Evolutionary conservation across 23 red algal genomes (phyloP).

Genomic region (Gracilariopsis chorda): DNA sequence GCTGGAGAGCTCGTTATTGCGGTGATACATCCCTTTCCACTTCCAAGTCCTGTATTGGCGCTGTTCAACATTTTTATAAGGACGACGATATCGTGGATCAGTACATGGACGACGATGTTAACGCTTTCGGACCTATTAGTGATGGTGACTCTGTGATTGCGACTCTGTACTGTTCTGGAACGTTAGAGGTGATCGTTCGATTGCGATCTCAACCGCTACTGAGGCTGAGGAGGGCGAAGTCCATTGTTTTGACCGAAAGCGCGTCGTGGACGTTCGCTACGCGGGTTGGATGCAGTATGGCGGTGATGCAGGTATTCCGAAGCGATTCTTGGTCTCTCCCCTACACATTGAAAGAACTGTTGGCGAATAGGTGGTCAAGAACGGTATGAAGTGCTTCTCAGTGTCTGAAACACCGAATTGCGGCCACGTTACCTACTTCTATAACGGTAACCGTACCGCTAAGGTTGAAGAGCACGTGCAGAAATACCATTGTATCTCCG

Average conservation of each 20-base stretch:
- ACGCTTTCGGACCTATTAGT: slow-evolving; percentile 43
- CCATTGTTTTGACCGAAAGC: slow-evolving; percentile 58
- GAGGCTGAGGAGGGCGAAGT: slow-evolving; percentile 52
- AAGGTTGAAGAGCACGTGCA: slow-evolving; percentile 69
- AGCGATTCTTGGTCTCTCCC: slow-evolving; percentile 56
- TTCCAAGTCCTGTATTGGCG: slow-evolving; percentile 26
- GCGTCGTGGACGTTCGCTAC: slow-evolving; percentile 58
- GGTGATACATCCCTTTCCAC: slow-evolving; percentile 52
- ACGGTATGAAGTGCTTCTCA: slow-evolving; percentile 48
- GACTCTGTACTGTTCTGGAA: slow-evolving; percentile 87
- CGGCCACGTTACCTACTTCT: slow-evolving; percentile 91
- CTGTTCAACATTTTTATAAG: slow-evolving; percentile 69
- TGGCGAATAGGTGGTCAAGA: slow-evolving; percentile 30
- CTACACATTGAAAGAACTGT: slow-evolving; percentile 46
- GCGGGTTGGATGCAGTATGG: slow-evolving; percentile 84
- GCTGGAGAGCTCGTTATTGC: slow-evolving; percentile 55
- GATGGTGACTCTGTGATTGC: too few species aligned
- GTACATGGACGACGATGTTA: slow-evolving; percentile 55
- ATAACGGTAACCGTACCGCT: slow-evolving; percentile 70
- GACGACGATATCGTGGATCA: slow-evolving; percentile 59
- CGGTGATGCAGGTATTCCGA: slow-evolving; percentile 64
- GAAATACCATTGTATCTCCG: slow-evolving; percentile 54
- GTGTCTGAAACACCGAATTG: slow-evolving; percentile 80
- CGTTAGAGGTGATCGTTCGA: slow-evolving; percentile 73
- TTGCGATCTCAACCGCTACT: slow-evolving; percentile 66